Conservation (phyloP, 352 stramenopile genomes). For the Phytophthora uliginosa region DNA sequence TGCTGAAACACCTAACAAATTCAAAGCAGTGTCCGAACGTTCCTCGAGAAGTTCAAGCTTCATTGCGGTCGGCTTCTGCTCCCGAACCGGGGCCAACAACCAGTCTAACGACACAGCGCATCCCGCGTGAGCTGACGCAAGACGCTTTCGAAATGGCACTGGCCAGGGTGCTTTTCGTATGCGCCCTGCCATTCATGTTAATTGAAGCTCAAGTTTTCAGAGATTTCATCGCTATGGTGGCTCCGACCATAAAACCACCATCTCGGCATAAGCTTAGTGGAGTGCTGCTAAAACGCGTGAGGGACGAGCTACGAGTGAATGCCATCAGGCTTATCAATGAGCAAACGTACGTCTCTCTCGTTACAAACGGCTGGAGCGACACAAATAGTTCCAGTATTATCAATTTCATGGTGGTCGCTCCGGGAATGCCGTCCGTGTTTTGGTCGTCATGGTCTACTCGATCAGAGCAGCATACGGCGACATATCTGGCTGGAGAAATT, state of each 20-base stretch:
- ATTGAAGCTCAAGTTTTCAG: constrained; percentile 3
- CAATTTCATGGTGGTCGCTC: constrained; percentile 4
- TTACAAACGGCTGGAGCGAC: constrained; percentile 5
- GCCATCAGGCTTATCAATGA: constrained; percentile 4
- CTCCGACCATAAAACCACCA: not conserved
- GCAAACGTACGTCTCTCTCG: constrained; percentile 1
- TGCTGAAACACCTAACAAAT: not conserved
- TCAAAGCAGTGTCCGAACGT: not conserved
- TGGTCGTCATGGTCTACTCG: constrained; percentile 6
- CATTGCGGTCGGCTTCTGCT: not conserved
- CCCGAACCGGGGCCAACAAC: not conserved
- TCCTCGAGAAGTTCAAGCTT: not conserved
- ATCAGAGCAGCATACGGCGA: not conserved
- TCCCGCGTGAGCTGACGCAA: not conserved
- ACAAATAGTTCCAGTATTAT: constrained; percentile 11
- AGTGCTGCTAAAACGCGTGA: not conserved
- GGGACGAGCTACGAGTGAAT: not conserved
- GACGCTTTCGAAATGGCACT: constrained; percentile 6
- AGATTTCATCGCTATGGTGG: constrained; percentile 4
- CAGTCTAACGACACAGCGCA: not conserved
- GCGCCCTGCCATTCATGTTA: constrained; percentile 1
- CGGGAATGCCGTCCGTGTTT: not conserved
- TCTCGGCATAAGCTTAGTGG: constrained; percentile 1
- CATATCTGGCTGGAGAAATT: constrained; percentile 3
- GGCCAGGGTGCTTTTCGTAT: not conserved